These are phyloP conservation scores for Herpetomonas tarakana DNA, from an alignment of 208 protist species.

Conservation along the genomic window DNA sequence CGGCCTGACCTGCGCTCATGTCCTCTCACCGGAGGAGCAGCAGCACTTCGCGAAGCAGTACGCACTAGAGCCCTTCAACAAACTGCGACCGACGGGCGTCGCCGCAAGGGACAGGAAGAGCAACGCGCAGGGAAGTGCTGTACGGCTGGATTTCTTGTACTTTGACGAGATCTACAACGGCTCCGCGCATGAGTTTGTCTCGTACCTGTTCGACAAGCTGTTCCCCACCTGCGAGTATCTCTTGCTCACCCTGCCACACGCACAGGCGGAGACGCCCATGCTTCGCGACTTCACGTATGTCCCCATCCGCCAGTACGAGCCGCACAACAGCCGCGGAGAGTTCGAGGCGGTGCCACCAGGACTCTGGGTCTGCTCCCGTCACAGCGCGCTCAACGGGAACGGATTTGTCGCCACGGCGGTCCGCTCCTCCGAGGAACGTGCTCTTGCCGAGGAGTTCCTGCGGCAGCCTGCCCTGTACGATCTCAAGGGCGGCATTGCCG, in stretches of 20 bases:
- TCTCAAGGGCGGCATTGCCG: constrained; percentile 12
- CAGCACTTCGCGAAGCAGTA: constrained; percentile 67
- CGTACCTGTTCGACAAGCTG: constrained; percentile 54
- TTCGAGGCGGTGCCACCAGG: constrained; percentile 53
- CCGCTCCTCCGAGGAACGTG: constrained; percentile 4
- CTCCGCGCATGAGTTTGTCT: constrained; percentile 58
- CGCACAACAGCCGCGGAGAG: constrained; percentile 64
- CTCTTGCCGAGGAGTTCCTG: constrained; percentile 16
- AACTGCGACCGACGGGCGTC: constrained; percentile 26
- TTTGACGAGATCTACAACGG: constrained; percentile 72
- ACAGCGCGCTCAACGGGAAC: constrained; percentile 14
- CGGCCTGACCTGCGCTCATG: constrained; percentile 73
- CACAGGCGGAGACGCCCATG: constrained; percentile 67
- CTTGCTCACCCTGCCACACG: constrained; percentile 65
- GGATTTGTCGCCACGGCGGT: constrained; percentile 11
- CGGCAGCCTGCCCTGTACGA: constrained; percentile 13
- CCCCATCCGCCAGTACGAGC: constrained; percentile 79
- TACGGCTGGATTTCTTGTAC: constrained; percentile 76
- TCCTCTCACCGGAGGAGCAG: constrained; percentile 47
- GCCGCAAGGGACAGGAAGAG: constrained; percentile 2
- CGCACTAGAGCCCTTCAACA: constrained; percentile 64
- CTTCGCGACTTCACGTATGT: constrained; percentile 71
- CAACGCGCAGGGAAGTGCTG: background rate
- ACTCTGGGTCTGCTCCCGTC: constrained; percentile 73
- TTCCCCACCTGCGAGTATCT: constrained; percentile 79